A percentile compares a stretch with the other conserved stretches of the same genome.
These are phyloP conservation scores for Aureobasidium melanogenum DNA, from an alignment of 2,329 filamentous ascomycete species.

Conservation along the genomic window DNA sequence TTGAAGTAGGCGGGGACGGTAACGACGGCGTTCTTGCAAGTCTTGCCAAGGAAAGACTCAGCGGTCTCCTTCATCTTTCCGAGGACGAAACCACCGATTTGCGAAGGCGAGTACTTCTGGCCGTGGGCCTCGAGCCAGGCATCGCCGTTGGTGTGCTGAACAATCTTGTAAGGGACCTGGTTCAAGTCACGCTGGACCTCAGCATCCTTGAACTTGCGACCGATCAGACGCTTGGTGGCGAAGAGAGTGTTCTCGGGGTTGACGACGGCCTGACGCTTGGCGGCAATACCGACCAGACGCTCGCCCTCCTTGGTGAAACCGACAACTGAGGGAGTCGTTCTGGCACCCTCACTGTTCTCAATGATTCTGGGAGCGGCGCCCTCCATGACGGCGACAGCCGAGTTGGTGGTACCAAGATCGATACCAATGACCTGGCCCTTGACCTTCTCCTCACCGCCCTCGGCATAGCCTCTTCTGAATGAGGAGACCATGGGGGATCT, in stretches of 20 bases:
- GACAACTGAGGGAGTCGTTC: slow-evolving; percentile 98
- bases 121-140: slow-evolving; percentile 95
- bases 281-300: slow-evolving; percentile 97
- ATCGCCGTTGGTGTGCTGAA: slow-evolving; percentile 80
- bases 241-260: slow-evolving; percentile 98
- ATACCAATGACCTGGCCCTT: slow-evolving; percentile 99
- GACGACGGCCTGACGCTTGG: slow-evolving; percentile 99
- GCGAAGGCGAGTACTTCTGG: slow-evolving; percentile 95
- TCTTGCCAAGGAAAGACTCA: slow-evolving; percentile 96
- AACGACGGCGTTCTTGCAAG: slow-evolving; percentile 97
- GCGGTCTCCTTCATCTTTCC: slow-evolving; percentile 99
- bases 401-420: slow-evolving; percentile 99
- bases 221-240: slow-evolving; percentile 99
- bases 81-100: slow-evolving; percentile 98
- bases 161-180: slow-evolving; percentile 98
- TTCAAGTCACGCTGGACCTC: slow-evolving; percentile 98
- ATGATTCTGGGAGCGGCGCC: slow-evolving; percentile 99
- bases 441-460: slow-evolving; percentile 72
- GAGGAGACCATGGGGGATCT: slow-evolving; percentile 63
- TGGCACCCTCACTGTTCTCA: slow-evolving; percentile 97
- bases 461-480: slow-evolving; percentile 66
- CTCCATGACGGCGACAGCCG: slow-evolving; percentile 98
- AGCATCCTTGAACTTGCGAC: slow-evolving; percentile 87
- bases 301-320: slow-evolving; percentile 95
- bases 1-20: slow-evolving; percentile 99